These are phyloP conservation scores for Cladosporium colombiae DNA, from an alignment of 2,329 filamentous ascomycete genomes.

Conservation along the genomic window DNA sequence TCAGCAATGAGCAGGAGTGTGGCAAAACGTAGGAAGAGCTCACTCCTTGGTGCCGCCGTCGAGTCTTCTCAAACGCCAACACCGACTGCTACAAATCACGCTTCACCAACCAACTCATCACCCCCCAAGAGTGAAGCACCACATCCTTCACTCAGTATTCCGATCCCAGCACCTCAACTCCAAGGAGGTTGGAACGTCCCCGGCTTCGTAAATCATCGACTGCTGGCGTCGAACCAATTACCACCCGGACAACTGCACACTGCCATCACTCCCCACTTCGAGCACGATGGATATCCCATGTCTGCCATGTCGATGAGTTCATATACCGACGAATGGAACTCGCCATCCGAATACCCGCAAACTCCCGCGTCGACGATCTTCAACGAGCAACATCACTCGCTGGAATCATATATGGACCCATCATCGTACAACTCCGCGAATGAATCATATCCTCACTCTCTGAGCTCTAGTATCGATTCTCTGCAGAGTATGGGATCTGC, in stretches of 20 bases:
- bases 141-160: constrained; percentile 18
- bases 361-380: constrained; percentile 44
- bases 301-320: constrained; percentile 50
- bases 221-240: constrained; percentile 32
- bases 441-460: constrained; percentile 37
- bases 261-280: constrained; percentile 42
- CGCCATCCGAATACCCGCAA: constrained; percentile 49
- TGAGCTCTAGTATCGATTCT: constrained; percentile 48
- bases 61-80: constrained; percentile 10
- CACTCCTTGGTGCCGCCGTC: constrained; percentile 18
- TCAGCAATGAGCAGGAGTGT: constrained; percentile 21
- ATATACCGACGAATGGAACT: constrained; percentile 51
- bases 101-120: not conserved
- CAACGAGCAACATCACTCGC: constrained; percentile 20
- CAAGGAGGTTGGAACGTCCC: constrained; percentile 42
- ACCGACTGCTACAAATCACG: not conserved
- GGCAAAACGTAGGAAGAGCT: constrained; percentile 30
- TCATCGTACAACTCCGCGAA: constrained; percentile 29
- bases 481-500: constrained; percentile 40
- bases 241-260: constrained; percentile 48
- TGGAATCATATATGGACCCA: constrained; percentile 16
- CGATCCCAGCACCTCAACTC: constrained; percentile 22
- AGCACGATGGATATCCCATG: constrained; percentile 45
- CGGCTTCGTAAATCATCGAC: constrained; percentile 39
- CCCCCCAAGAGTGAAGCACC: constrained; percentile 2